A percentile compares a stretch with the other conserved stretches of the same genome.
Evolutionary conservation across 306 rosid genomes (phyloP).

Genomic region (Fragaria vesca): DNA sequence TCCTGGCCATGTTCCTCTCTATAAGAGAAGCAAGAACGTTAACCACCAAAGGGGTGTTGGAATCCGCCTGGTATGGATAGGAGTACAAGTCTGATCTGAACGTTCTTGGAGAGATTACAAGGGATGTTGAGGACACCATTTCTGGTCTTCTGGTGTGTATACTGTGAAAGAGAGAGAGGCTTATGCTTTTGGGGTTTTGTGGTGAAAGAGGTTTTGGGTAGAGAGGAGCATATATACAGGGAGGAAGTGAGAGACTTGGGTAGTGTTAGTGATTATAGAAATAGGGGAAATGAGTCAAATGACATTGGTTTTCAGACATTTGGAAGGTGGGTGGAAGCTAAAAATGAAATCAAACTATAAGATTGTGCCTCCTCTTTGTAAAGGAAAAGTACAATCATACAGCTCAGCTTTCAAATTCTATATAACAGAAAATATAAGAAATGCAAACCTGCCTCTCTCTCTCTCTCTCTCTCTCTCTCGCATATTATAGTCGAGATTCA

Average conservation of each 20-base stretch:
- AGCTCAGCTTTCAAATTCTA: slow-evolving; percentile 52
- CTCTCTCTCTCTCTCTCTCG: neutral
- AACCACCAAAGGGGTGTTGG: slow-evolving; percentile 66
- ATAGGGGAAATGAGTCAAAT: slow-evolving; percentile 8
- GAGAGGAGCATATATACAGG: slow-evolving; percentile 36
- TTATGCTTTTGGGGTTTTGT: slow-evolving; percentile 21
- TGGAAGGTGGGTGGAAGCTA: slow-evolving; percentile 71
- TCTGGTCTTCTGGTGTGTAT: neutral
- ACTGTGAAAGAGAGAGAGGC: neutral
- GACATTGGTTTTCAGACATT: slow-evolving; percentile 39
- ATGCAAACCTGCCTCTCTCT: neutral
- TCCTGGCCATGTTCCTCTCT: slow-evolving; percentile 78
- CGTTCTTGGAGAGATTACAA: slow-evolving; percentile 68
- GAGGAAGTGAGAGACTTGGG: slow-evolving; percentile 18
- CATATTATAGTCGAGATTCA: neutral
- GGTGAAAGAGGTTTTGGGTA: slow-evolving; percentile 16
- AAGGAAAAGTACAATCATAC: slow-evolving; percentile 54
- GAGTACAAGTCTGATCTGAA: slow-evolving; percentile 77
- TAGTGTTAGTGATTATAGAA: neutral
- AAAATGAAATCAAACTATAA: slow-evolving; percentile 23
- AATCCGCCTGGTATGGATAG: slow-evolving; percentile 64
- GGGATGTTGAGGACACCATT: slow-evolving; percentile 41
- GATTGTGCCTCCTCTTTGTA: slow-evolving; percentile 44
- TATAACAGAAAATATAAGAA: neutral
- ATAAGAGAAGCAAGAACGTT: slow-evolving; percentile 77